phyloP scores from a whole-genome alignment of 2,329 filamentous ascomycete species.

The Nothophaeocryptopus gaeumannii region DNA sequence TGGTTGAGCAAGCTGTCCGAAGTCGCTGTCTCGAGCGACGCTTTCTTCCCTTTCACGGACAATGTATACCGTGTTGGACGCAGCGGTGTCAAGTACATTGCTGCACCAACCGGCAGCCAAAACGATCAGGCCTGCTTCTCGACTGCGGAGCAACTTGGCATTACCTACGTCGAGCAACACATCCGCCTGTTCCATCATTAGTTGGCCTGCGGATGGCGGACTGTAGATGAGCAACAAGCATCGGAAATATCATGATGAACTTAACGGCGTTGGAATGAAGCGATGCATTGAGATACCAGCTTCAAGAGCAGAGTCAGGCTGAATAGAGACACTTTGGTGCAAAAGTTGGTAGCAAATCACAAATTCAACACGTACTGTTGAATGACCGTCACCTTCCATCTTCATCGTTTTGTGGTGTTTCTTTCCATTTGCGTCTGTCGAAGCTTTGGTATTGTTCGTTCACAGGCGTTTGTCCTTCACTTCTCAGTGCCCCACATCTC shows the following conservation, averaged over 20 bases:
- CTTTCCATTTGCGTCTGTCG: neutral
- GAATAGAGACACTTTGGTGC: neutral
- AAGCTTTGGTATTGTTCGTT: conserved; percentile 18
- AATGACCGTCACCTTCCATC: no score
- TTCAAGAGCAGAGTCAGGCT: neutral
- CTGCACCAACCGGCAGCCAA: conserved; percentile 85
- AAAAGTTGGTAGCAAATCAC: conserved; percentile 5
- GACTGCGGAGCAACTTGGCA: conserved; percentile 85
- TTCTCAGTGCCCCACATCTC: conserved; percentile 11
- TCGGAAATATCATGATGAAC: conserved; percentile 1
- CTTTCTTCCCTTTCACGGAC: conserved; percentile 98
- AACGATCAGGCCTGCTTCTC: conserved; percentile 80
- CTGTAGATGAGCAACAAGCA: neutral
- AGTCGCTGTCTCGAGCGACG: conserved; percentile 88
- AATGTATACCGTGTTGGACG: conserved; percentile 89
- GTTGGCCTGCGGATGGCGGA: neutral
- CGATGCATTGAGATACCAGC: conserved; percentile 14
- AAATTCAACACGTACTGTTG: conserved; percentile 3
- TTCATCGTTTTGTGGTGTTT: no score
- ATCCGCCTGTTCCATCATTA: conserved; percentile 94
- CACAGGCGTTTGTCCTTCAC: conserved; percentile 12
- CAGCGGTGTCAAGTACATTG: conserved; percentile 93
- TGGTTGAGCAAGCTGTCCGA: conserved; percentile 80
- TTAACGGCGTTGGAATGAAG: conserved; percentile 4
- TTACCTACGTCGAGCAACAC: conserved; percentile 94